Evolutionary conservation across 1,284 basidiomycete genomes (phyloP), one percentile per base, ranked within the genome.

Genomic region (Testicularia cyperi): DNA sequence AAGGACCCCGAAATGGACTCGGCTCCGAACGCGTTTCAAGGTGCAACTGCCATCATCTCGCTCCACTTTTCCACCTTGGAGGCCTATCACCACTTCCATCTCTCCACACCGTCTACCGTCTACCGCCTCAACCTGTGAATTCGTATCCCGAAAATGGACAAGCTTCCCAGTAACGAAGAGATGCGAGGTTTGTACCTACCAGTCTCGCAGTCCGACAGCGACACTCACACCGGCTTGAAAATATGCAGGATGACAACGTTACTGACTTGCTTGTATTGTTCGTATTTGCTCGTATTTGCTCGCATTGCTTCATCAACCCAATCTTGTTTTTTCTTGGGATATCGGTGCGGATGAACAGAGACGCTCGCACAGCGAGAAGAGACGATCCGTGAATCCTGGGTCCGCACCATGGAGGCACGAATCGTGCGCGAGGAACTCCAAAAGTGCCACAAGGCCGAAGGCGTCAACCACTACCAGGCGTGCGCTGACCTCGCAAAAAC

Each of bases 351-450:
- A n/a, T n/a, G 30, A 8, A 27, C 26, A 53, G 62, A 61, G 21
- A 55, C 47, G 19, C 56, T 65, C 46, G 35, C 46, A 15, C 82
- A 83, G 62, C 86, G 88, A 38, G 90, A 94, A 52, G 81, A 85
- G 35, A 82, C 84, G 78, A 82, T 97, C 71, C 86, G 90, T 51
- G 90, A 95, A 80, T 87, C 88, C 45, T 98, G 94, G 94, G 83
- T 97, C 33, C 87, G 86, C 72, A 86, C 88, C 20, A 95, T 97
- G 91, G 90, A 97, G 79, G 85, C 86, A 19, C 85, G 90, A 38
- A 82, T 98, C 49, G 90, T 96, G 40, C 85, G 86, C 57, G 86
- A 90, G 58, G 89, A 95, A 78, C 83, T 98, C 45, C 83, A 86
- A 58, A 92, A 91, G 78, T 98, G 94, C 79, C 90, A 94, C 77